Evolutionary conservation across 768 basidiomycete genomes (phyloP).

Genomic region (Leucosporidium scottii): DNA sequence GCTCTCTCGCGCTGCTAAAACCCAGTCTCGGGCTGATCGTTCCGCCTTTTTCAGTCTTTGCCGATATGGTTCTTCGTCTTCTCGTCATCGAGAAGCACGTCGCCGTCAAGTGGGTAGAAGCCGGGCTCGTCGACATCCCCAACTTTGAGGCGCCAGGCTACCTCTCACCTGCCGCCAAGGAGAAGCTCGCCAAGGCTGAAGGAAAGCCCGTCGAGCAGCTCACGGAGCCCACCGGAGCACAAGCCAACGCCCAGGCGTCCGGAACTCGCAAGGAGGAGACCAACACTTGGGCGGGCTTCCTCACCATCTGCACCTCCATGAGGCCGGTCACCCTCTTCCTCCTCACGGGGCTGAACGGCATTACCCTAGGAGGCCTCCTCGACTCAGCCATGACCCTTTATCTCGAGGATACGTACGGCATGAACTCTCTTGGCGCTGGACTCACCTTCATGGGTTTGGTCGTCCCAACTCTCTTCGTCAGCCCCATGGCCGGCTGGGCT

Average conservation of each 20-base stretch:
- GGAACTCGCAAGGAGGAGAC: not conserved
- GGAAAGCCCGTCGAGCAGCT: not conserved
- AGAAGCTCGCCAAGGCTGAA: too few relatives aligned
- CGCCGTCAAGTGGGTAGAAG: conserved; percentile 13
- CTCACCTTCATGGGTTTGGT: conserved; percentile 20
- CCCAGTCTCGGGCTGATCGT: not conserved
- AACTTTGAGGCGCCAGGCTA: conserved; percentile 27
- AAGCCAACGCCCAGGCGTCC: not conserved
- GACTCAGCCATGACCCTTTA: conserved; percentile 17
- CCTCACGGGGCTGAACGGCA: not conserved
- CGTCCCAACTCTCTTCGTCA: conserved; percentile 17
- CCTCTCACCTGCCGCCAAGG: not conserved
- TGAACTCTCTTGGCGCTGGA: conserved; percentile 15
- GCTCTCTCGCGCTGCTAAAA: not conserved
- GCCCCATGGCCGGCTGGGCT: conserved; percentile 6
- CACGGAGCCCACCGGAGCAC: not conserved
- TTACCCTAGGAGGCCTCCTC: not conserved
- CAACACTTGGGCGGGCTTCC: not conserved
- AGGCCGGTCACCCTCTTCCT: not conserved
- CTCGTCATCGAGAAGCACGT: conserved; percentile 30
- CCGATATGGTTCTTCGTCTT: conserved; percentile 30
- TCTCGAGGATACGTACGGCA: conserved; percentile 10
- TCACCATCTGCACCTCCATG: not conserved
- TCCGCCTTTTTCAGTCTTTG: not conserved
- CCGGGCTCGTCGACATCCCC: conserved; percentile 6